Conservation (phyloP, 2,329 filamentous ascomycete genomes). For the Berkeleyomyces basicola region DNA sequence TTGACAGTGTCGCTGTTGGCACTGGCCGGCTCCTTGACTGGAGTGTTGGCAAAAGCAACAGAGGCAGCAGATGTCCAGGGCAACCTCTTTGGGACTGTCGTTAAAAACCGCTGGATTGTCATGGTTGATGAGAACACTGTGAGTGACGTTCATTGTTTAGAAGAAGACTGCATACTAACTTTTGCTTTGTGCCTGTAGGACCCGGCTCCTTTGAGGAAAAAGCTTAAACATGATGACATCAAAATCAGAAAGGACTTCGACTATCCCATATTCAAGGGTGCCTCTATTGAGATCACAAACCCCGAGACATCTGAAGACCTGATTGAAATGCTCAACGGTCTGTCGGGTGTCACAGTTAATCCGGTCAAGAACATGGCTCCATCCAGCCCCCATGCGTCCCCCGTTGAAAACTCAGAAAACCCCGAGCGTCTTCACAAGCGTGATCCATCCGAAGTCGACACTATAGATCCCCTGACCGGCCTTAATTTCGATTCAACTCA, state of each 20-base stretch:
- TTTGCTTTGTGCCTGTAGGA: no score
- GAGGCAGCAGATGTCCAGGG: no score
- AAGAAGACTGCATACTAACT: no score
- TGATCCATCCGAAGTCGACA: neutral
- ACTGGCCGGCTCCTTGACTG: no score
- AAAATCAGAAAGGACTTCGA: slow-evolving; percentile 31
- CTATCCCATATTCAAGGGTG: slow-evolving; percentile 36
- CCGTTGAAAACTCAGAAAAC: no score
- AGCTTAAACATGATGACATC: slow-evolving; percentile 24
- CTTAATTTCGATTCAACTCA: slow-evolving; percentile 28
- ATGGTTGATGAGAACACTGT: slow-evolving; percentile 36
- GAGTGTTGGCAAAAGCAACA: no score
- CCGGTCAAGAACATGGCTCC: no score
- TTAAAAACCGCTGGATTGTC: slow-evolving; percentile 32
- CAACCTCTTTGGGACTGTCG: no score
- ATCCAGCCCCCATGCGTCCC: no score
- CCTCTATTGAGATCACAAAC: slow-evolving; percentile 35
- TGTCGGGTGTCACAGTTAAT: no score
- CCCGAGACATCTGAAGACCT: slow-evolving; percentile 26
- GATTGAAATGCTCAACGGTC: slow-evolving; percentile 15
- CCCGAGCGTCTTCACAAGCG: no score
- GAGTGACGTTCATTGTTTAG: slow-evolving; percentile 14
- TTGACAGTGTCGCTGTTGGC: no score
- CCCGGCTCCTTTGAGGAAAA: slow-evolving; percentile 5
- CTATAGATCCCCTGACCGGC: slow-evolving; percentile 1